Evolutionary conservation across 1,139 yeast genomes (phyloP).

Genomic region (Lizanozyma gosingica): DNA sequence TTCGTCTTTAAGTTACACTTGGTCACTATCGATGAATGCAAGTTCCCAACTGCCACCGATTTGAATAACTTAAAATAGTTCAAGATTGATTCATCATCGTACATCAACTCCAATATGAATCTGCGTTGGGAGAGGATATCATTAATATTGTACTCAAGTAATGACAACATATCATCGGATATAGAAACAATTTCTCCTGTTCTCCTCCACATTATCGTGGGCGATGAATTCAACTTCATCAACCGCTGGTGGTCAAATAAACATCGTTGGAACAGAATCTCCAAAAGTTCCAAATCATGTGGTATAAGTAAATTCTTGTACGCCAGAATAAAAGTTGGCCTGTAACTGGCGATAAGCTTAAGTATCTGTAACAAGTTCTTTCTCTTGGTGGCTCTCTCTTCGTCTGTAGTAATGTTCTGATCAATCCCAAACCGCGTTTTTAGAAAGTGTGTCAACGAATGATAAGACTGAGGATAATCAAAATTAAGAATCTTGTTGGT

Average conservation of each 20-base stretch:
- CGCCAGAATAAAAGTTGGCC: conserved; percentile 68
- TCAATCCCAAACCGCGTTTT: conserved; percentile 40
- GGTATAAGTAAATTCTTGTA: conserved; percentile 56
- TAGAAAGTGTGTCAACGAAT: conserved; percentile 47
- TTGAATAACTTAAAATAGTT: conserved; percentile 37
- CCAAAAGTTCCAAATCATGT: conserved; percentile 57
- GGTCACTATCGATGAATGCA: conserved; percentile 42
- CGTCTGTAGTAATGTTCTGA: conserved; percentile 17
- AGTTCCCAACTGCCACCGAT: conserved; percentile 42
- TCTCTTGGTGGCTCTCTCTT: conserved; percentile 27
- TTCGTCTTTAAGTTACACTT: conserved; percentile 36
- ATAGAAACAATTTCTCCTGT: conserved; percentile 71
- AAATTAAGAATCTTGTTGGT: conserved; percentile 46
- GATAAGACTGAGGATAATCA: conserved; percentile 62
- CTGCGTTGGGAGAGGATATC: conserved; percentile 45
- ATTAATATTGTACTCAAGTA: conserved; percentile 47
- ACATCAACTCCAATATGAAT: conserved; percentile 41
- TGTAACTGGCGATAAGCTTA: conserved; percentile 58
- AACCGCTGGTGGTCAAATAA: conserved; percentile 56
- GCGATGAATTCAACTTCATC: conserved; percentile 51
- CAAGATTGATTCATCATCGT: conserved; percentile 38
- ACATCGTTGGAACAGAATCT: conserved; percentile 61
- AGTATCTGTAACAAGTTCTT: conserved; percentile 46
- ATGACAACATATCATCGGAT: conserved; percentile 55
- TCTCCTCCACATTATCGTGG: conserved; percentile 70